phyloP scores from a whole-genome alignment of 1,284 basidiomycete species.

The Boletus smithii region DNA sequence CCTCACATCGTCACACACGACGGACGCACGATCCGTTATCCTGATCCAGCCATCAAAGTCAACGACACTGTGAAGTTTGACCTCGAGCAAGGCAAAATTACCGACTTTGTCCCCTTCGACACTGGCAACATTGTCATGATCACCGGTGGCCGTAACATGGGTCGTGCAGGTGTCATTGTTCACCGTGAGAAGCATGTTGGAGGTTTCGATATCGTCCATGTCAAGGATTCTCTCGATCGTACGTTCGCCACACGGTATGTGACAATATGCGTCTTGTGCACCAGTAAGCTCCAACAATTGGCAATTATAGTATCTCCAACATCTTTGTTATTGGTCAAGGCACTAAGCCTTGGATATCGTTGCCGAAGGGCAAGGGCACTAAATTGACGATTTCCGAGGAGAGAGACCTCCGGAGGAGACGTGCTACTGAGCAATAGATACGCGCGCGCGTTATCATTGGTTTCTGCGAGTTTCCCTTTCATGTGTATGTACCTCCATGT shows the following conservation, averaged over 20 bases:
- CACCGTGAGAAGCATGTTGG: conserved; percentile 97
- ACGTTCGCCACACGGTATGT: conserved; percentile 93
- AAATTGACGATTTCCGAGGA: conserved; percentile 91
- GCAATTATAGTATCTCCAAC: conserved; percentile 75
- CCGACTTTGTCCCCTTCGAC: conserved; percentile 94
- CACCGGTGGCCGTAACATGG: conserved; percentile 99
- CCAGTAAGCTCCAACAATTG: conserved; percentile 4
- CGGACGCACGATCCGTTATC: conserved; percentile 99
- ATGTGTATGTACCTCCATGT: conserved; percentile 20
- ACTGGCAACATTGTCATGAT: conserved; percentile 97
- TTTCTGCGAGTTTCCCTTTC: conserved; percentile 28
- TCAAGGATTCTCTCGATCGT: conserved; percentile 93
- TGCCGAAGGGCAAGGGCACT: conserved; percentile 98
- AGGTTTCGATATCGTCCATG: conserved; percentile 97
- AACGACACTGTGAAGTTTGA: conserved; percentile 99
- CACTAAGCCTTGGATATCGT: conserved; percentile 92
- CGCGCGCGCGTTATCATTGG: conserved; percentile 11
- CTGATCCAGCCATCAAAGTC: conserved; percentile 92
- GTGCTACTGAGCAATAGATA: conserved; percentile 57
- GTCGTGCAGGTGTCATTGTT: conserved; percentile 92
- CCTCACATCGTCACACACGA: conserved; percentile 99
- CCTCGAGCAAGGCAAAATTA: conserved; percentile 92
- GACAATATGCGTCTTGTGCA: background rate
- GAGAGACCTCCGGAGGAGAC: conserved; percentile 76
- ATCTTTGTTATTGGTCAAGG: conserved; percentile 98